These are phyloP conservation scores for Paecilomyces variotii DNA, from an alignment of 2,329 filamentous ascomycete genomes.

Conservation along the genomic window DNA sequence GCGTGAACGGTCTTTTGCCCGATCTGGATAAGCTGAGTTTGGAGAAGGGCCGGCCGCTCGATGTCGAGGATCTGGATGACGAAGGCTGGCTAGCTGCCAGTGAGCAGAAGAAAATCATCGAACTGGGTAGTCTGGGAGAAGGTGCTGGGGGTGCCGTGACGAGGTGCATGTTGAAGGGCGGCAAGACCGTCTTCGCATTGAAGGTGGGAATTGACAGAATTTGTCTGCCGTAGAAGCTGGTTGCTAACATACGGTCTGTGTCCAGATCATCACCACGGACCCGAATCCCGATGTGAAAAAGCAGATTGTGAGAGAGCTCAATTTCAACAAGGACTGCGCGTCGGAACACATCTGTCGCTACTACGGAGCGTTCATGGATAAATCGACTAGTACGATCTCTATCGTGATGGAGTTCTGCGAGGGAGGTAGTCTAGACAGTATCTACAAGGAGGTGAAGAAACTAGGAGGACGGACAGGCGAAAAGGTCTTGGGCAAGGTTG, in stretches of 20 bases:
- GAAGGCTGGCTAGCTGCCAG: constrained; percentile 93
- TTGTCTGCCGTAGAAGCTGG: not conserved
- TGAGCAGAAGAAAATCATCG: constrained; percentile 75
- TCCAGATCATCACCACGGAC: constrained; percentile 91
- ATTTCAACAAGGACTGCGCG: constrained; percentile 96
- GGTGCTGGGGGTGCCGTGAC: constrained; percentile 95
- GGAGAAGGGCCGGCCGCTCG: constrained; percentile 73
- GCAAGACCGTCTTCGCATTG: constrained; percentile 89
- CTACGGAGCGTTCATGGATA: constrained; percentile 94
- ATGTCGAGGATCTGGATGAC: constrained; percentile 92
- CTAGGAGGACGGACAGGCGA: constrained; percentile 90
- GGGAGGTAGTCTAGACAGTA: constrained; percentile 88
- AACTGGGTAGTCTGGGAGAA: constrained; percentile 84
- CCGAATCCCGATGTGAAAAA: constrained; percentile 97
- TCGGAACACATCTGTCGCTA: constrained; percentile 96
- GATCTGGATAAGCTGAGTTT: constrained; percentile 72
- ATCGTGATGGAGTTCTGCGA: constrained; percentile 99
- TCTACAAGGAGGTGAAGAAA: constrained; percentile 95
- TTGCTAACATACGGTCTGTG: constrained; percentile 11
- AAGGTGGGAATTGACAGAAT: constrained; percentile 56
- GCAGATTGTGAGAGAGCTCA: constrained; percentile 91
- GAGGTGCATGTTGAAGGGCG: constrained; percentile 76
- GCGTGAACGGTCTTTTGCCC: constrained; percentile 65
- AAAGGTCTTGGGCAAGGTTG: constrained; percentile 93
- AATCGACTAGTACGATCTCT: constrained; percentile 90